Evolutionary conservation across 2,329 filamentous ascomycete genomes (phyloP), one percentile per base, ranked within the genome.

Genomic region (Microsporum ferrugineum): DNA sequence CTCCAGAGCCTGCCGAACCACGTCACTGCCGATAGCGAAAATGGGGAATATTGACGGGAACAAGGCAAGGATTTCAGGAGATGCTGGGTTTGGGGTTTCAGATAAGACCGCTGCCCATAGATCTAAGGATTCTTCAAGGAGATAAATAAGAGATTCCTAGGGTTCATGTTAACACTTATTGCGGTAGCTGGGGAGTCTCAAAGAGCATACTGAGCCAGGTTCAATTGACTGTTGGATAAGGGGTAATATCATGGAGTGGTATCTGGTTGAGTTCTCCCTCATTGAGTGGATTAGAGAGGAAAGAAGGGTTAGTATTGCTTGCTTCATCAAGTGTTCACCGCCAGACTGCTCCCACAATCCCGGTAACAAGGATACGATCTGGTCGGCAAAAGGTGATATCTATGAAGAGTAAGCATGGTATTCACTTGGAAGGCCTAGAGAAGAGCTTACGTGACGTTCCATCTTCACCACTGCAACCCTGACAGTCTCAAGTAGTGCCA

Each of bases 241-340:
- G 0, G 92, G 91, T 17, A 96, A 76, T 66, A 96, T 88, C 59
- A 91, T 79, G 14, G 80, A 74, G 65, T 96, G 90, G 67, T 95
- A 96, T 17, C 85, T 82, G 63, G 86, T 82, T 3, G 90, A 94
- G 7, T 87, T 82, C 10, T 83, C 80, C 62, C 88, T 89, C 83
- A 97, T 88, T 1, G 91, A 88, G 70, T 85, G 85, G n/a, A 95
- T 88, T 12, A 99, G 79, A 1, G 90, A 87, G 1, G 89, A 82
- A 58, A 97, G 84, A 43, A 97, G 87, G 1, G 88, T 89, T 61
- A 97, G 82, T 59, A 97, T 91, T 0, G 90, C 86, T 74, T 96
- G 91, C 73, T 97, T 97, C 79, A 96, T 88, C 72, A 97, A 84
- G 74, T 91, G 89, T 69, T 94, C 89, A 63, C 95, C 88, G 0